These are phyloP conservation scores for Basidiobolus meristosporus DNA, from an alignment of 371 early-diverging fungal species.

Conservation along the genomic window DNA sequence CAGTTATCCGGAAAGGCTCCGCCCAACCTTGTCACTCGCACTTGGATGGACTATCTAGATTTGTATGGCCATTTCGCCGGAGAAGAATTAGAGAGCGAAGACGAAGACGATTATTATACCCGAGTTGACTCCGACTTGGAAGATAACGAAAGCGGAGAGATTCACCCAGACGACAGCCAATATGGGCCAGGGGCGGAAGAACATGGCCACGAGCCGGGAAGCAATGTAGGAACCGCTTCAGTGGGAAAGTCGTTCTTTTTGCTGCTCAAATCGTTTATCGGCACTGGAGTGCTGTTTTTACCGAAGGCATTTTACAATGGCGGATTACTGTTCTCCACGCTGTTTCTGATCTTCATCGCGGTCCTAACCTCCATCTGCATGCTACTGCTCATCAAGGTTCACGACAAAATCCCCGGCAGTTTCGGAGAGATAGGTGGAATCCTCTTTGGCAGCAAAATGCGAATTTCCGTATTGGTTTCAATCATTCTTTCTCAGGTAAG, in stretches of 20 bases:
- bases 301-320: constrained; percentile 52
- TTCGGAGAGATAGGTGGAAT: constrained; percentile 54
- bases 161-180: neutral
- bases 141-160: neutral
- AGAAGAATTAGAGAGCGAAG: constrained; percentile 69
- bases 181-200: constrained; percentile 10
- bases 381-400: constrained; percentile 33
- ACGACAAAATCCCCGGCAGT: constrained; percentile 29
- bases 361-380: constrained; percentile 35
- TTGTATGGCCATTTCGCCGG: constrained; percentile 92
- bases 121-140: constrained; percentile 13
- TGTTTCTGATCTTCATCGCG: constrained; percentile 27
- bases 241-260: constrained; percentile 68
- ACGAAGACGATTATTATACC: constrained; percentile 47
- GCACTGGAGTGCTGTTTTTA: constrained; percentile 74
- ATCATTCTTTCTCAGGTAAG: constrained; percentile 64
- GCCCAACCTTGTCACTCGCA: constrained; percentile 55
- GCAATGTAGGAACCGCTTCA: constrained; percentile 47
- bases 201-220: constrained; percentile 22
- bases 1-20: constrained; percentile 23
- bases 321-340: constrained; percentile 34
- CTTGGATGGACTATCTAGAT: constrained; percentile 85
- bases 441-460: constrained; percentile 50
- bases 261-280: constrained; percentile 71
- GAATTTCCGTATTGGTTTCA: constrained; percentile 46